Evolutionary conservation across 2,329 filamentous ascomycete species (phyloP), one percentile per base, ranked within the genome.

Genomic region (Alternaria sp.): DNA sequence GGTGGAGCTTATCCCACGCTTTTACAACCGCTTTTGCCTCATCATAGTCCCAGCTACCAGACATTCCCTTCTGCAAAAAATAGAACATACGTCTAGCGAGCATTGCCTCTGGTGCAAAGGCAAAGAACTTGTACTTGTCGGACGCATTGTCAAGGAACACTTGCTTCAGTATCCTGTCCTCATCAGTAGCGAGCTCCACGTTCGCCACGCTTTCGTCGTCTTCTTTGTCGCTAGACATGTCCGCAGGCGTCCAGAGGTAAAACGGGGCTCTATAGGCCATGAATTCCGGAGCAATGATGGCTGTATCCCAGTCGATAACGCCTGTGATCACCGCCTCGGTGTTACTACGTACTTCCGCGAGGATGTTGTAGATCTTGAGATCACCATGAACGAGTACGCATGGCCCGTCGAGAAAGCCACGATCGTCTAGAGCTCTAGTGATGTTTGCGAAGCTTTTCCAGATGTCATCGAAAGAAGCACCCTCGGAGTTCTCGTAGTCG

Each of bases 271-370:
- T 45, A 44, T 77, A 79, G 1, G 69, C 67, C 59, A 80, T 66
- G 57, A 80, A 79, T 9, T 64, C 61, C 0, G 78, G 78, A 0
- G 67, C 77, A 28, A 81, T 67, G 0, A 71, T 30, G 5, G 79
- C 77, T 19, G 59, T 63, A 36, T 81, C 79, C 77, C 78, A 80
- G 59, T 80, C 77, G 1, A 80, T 65, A 17, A 80, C 69, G 11
- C 47, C 74, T 2, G 72, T 72, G 11, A 77, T 59, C 7, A 57
- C 13, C 7, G 65, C 46, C 12, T 53, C n/a, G 21, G 46, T 49
- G 12, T 57, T 13, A 17, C 56, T 57, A 6, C 46, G 26, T 12
- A 66, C 45, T n/a, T 71, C 58, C 6, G 73, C 67, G 1, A 80
- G 63, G 10, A 80, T 65, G 59, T 80, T 79, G 15, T 70, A 70